Evolutionary conservation across 139 green algal species (phyloP).

Genomic region (Coelastrella sp.): DNA sequence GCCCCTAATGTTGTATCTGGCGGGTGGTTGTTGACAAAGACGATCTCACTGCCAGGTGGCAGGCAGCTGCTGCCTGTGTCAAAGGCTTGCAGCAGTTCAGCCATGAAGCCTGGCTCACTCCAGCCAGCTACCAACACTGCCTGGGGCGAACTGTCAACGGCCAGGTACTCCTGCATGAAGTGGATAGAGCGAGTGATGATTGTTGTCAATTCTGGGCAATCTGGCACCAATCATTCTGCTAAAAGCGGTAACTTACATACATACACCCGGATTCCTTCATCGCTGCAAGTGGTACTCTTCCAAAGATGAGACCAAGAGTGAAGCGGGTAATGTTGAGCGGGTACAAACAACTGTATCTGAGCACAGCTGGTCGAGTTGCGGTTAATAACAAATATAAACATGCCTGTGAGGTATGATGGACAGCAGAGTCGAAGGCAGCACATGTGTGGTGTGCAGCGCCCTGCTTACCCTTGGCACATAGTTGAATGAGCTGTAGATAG

Average conservation of each 20-base stretch:
- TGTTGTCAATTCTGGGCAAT: no score
- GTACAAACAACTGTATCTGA: neutral
- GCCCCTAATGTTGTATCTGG: slow-evolving; percentile 1
- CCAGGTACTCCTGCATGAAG: slow-evolving; percentile 35
- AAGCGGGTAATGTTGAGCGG: no score
- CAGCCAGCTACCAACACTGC: slow-evolving; percentile 27
- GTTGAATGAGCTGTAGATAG: slow-evolving; percentile 15
- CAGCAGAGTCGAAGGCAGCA: neutral
- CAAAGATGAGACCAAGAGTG: no score
- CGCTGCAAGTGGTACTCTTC: no score
- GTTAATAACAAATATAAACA: neutral
- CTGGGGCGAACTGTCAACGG: neutral
- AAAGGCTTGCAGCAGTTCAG: slow-evolving; percentile 16
- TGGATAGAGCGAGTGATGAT: neutral
- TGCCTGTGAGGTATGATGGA: neutral
- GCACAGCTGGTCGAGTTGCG: neutral
- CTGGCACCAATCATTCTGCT: no score
- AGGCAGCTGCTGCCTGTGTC: neutral
- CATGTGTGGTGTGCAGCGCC: neutral
- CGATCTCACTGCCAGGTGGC: slow-evolving; percentile 19
- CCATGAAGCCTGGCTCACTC: slow-evolving; percentile 33
- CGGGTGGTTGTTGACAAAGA: slow-evolving; percentile 32
- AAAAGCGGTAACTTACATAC: no score
- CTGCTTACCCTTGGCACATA: slow-evolving; percentile 24
- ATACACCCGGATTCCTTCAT: no score